phyloP scores from a whole-genome alignment of 805 yeast genomes.

The Barnettozyma vustinii region DNA sequence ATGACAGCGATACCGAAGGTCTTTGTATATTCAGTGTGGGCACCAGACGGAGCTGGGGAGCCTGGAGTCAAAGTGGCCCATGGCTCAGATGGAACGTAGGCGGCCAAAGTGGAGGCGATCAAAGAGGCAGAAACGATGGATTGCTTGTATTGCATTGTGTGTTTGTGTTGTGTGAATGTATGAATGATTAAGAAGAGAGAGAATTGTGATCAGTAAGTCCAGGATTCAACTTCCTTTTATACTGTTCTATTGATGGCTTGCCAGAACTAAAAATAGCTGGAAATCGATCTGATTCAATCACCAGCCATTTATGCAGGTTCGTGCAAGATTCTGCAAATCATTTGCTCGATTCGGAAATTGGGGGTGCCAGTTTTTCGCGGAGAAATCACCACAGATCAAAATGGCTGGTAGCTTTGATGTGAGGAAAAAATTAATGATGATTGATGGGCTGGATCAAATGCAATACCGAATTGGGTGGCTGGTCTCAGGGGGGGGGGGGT shows the following conservation, averaged over 20 bases:
- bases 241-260: not conserved
- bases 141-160: conserved; percentile 40
- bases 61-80: conserved; percentile 40
- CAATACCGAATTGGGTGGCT: not conserved
- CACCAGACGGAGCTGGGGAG: conserved; percentile 32
- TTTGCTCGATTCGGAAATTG: not conserved
- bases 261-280: not conserved
- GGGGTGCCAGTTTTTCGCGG: not conserved
- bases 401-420: not conserved
- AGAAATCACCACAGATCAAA: not conserved
- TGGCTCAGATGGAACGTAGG: conserved; percentile 56
- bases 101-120: conserved; percentile 45
- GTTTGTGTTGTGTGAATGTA: not conserved
- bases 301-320: not conserved
- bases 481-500: too few relatives aligned
- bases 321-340: not conserved
- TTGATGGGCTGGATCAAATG: not conserved
- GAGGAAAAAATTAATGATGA: too few relatives aligned
- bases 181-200: too few relatives aligned
- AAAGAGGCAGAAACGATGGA: conserved; percentile 41
- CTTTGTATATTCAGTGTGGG: conserved; percentile 31
- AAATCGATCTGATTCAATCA: not conserved
- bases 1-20: conserved; percentile 40
- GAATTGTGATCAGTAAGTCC: too few relatives aligned
- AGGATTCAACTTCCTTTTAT: not conserved